Evolutionary conservation across 1,139 yeast species (phyloP).

Genomic region (Williopsis jadinii): DNA sequence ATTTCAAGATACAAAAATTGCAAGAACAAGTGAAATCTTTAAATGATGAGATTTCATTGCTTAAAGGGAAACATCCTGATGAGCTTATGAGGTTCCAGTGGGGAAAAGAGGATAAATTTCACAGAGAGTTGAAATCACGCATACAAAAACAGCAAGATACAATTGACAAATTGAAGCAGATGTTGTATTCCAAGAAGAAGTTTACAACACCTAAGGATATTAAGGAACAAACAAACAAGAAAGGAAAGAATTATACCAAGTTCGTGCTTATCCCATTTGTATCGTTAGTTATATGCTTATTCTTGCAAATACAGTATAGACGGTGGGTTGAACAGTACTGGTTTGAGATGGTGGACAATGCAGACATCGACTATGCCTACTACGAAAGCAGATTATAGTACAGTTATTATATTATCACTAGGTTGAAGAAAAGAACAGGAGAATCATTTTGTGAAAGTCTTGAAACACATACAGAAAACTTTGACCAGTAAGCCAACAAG

Average conservation of each 20-base stretch:
- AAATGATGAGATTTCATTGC: slow-evolving; percentile 9
- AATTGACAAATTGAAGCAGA: slow-evolving; percentile 12
- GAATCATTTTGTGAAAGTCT: slow-evolving; percentile 14
- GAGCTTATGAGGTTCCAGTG: slow-evolving; percentile 1
- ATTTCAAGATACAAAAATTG: slow-evolving; percentile 6
- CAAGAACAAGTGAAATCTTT: slow-evolving; percentile 9
- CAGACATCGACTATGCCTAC: slow-evolving; percentile 15
- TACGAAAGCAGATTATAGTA: slow-evolving; percentile 1
- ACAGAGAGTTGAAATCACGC: slow-evolving; percentile 21
- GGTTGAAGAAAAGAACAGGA: background rate
- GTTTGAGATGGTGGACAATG: slow-evolving; percentile 4
- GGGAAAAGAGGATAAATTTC: slow-evolving; percentile 17
- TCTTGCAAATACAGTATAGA: slow-evolving; percentile 3
- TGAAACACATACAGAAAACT: slow-evolving; percentile 24
- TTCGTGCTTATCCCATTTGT: no score
- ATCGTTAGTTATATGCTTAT: no score
- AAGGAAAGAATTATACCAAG: background rate
- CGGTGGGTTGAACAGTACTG: slow-evolving; percentile 6
- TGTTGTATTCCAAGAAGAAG: slow-evolving; percentile 6
- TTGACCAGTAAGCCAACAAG: slow-evolving; percentile 16
- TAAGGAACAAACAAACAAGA: background rate
- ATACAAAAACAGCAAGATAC: slow-evolving; percentile 17
- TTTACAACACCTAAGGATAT: background rate
- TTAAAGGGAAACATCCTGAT: slow-evolving; percentile 8
- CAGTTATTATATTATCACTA: background rate